phyloP scores from a whole-genome alignment of 345 rosid genomes.

The Euphorbia pulcherrima region DNA sequence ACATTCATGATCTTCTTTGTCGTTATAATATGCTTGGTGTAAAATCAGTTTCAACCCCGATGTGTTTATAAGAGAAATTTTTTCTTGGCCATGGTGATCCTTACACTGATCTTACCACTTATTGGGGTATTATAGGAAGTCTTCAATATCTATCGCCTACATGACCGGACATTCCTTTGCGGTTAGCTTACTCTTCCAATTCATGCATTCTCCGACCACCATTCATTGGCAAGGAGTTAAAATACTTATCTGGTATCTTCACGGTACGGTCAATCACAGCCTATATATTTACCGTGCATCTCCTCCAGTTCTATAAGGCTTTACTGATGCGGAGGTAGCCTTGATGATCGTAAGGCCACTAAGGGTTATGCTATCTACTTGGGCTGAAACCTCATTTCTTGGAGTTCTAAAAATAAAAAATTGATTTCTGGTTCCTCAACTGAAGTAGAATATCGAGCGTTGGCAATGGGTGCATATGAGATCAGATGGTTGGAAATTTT shows the following conservation, averaged over 20 bases:
- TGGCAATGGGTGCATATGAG: neutral
- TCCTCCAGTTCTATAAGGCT: neutral
- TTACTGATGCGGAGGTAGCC: neutral
- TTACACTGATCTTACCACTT: neutral
- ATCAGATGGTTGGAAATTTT: neutral
- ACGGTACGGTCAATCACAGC: neutral
- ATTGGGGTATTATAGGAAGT: neutral
- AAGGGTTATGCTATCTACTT: neutral
- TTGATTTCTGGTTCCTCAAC: neutral
- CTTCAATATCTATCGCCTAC: neutral
- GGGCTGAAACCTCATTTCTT: neutral
- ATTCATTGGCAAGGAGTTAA: too few relatives aligned
- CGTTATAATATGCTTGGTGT: neutral
- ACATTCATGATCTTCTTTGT: neutral
- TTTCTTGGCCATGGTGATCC: neutral
- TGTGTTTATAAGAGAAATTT: neutral
- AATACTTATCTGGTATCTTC: neutral
- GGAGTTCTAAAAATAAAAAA: neutral
- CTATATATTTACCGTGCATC: neutral
- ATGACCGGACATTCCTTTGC: neutral
- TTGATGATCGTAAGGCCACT: neutral
- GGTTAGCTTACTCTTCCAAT: neutral
- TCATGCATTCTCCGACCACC: neutral
- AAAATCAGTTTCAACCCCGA: neutral
- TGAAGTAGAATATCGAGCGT: neutral